phyloP scores from a whole-genome alignment of 352 stramenopile genomes.

The Phytophthora colocasiae region DNA sequence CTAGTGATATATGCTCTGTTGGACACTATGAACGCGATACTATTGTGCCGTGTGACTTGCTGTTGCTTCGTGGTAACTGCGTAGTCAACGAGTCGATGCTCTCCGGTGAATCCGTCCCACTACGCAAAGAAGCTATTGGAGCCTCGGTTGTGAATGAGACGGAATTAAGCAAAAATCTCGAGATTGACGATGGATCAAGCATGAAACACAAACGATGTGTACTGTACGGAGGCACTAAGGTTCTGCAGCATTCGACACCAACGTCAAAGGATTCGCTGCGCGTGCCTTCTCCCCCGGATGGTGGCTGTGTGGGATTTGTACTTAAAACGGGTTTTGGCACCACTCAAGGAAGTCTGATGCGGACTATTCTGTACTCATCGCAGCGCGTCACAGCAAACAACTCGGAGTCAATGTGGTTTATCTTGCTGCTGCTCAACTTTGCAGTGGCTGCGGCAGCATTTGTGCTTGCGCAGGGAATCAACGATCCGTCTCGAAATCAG shows the following conservation, averaged over 20 bases:
- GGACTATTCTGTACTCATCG: conserved; percentile 98
- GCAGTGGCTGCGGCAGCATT: conserved; percentile 94
- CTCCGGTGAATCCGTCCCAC: conserved; percentile 98
- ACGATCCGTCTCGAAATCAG: conserved; percentile 92
- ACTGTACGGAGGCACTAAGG: conserved; percentile 92
- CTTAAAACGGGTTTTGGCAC: conserved; percentile 98
- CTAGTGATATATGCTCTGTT: conserved; percentile 94
- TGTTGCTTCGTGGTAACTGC: conserved; percentile 95
- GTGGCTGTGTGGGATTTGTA: conserved; percentile 94
- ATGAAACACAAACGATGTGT: conserved; percentile 90
- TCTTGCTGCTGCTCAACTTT: conserved; percentile 97
- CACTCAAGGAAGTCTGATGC: conserved; percentile 97
- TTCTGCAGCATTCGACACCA: conserved; percentile 80
- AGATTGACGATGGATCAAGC: conserved; percentile 80
- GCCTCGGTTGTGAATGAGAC: conserved; percentile 68
- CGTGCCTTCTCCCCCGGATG: conserved; percentile 86
- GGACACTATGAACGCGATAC: conserved; percentile 80
- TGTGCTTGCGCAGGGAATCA: conserved; percentile 91
- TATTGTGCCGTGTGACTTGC: conserved; percentile 94
- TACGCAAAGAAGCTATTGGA: conserved; percentile 95
- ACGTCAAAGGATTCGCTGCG: conserved; percentile 39
- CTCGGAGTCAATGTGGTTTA: conserved; percentile 96
- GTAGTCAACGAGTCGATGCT: conserved; percentile 99
- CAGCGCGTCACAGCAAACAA: conserved; percentile 96
- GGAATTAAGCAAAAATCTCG: conserved; percentile 77